Percentiles rank a stretch among this genome's conserved stretches.
phyloP scores from a whole-genome alignment of 1,139 yeast genomes.

The Sugiyamaella japonica region DNA sequence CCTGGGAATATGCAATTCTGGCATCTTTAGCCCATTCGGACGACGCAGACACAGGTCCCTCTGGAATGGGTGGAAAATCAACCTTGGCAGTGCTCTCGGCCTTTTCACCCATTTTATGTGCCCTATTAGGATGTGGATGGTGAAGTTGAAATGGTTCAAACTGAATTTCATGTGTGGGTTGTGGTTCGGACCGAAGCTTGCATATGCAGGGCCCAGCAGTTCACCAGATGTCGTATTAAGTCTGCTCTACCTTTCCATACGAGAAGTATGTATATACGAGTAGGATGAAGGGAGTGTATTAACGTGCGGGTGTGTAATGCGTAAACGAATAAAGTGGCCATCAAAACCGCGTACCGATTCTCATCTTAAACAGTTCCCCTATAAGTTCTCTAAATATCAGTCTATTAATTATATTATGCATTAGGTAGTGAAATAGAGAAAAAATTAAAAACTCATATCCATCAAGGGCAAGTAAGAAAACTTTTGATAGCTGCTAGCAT shows the following conservation, averaged over 20 bases:
- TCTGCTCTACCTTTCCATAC: too few species aligned
- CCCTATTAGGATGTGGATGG: background rate
- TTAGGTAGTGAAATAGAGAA: too few species aligned
- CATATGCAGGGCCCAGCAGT: background rate
- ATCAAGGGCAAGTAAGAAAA: too few species aligned
- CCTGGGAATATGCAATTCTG: constrained; percentile 39
- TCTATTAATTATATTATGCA: background rate
- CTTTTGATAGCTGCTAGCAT: too few species aligned
- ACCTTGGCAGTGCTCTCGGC: background rate
- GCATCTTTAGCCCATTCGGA: constrained; percentile 34
- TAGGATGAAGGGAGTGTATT: too few species aligned
- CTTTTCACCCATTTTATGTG: background rate
- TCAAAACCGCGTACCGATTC: too few species aligned
- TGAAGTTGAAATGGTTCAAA: background rate
- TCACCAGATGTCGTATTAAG: too few species aligned
- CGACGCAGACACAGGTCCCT: constrained; percentile 5
- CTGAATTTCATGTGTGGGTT: background rate
- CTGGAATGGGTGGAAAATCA: constrained; percentile 7
- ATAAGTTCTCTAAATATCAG: background rate
- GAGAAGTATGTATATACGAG: too few species aligned
- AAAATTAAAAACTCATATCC: too few species aligned
- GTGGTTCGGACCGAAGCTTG: background rate
- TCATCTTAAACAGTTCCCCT: too few species aligned
- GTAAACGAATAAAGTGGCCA: too few species aligned
- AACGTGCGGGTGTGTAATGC: too few species aligned